Evolutionary conservation across 768 basidiomycete species (phyloP).

Genomic region (Auricularia auricula-judae): DNA sequence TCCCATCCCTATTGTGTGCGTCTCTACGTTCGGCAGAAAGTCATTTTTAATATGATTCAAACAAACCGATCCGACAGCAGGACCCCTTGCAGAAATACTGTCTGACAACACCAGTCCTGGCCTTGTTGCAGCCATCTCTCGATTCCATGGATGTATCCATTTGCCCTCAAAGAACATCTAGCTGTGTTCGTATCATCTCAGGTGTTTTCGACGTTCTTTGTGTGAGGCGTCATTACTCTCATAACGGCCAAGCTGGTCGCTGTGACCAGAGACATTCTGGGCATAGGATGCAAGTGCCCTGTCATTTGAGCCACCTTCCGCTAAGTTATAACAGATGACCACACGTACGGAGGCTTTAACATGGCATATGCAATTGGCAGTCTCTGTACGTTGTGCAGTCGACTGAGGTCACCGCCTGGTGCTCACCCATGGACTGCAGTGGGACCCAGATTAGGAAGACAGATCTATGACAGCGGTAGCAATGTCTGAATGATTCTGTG

Average conservation of each 20-base stretch:
- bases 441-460: constrained; percentile 61
- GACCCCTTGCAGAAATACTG: constrained; percentile 41
- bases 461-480: constrained; percentile 49
- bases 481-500: constrained; percentile 55
- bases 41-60: constrained; percentile 15
- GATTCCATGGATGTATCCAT: constrained; percentile 52
- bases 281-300: constrained; percentile 46
- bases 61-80: constrained; percentile 28
- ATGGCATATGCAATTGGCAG: constrained; percentile 57
- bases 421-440: constrained; percentile 29
- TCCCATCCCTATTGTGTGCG: constrained; percentile 57
- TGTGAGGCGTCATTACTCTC: constrained; percentile 47
- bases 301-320: constrained; percentile 2
- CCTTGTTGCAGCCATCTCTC: constrained; percentile 39
- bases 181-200: constrained; percentile 38
- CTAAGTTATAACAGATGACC: constrained; percentile 40
- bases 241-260: constrained; percentile 56
- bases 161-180: constrained; percentile 36
- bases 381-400: constrained; percentile 30
- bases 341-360: constrained; percentile 68
- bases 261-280: constrained; percentile 43
- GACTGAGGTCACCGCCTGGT: neutral
- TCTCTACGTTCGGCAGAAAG: neutral
- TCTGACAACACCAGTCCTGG: constrained; percentile 47
- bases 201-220: constrained; percentile 48